A percentile compares a stretch with the other conserved stretches of the same genome.
Conservation (phyloP, 2,329 filamentous ascomycete species). For the Cladosporium cucumerinum region DNA sequence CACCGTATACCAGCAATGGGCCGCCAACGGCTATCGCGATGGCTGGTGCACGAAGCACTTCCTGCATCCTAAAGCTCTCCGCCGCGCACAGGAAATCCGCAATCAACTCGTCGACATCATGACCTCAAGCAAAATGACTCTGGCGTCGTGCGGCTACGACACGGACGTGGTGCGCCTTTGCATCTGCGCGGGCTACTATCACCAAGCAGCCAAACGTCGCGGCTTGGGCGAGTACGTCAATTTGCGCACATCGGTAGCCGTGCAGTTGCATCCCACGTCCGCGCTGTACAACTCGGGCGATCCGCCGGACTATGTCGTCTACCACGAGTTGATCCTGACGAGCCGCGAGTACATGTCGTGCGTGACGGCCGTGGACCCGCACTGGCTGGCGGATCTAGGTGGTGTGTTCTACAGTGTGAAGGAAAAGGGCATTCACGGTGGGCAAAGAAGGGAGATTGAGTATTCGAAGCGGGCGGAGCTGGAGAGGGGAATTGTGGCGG, state of each 20-base stretch:
- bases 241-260: constrained; percentile 85
- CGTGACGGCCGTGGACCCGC: constrained; percentile 91
- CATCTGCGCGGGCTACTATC: constrained; percentile 97
- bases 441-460: constrained; percentile 30
- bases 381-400: constrained; percentile 94
- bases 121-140: constrained; percentile 83
- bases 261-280: constrained; percentile 90
- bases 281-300: constrained; percentile 91
- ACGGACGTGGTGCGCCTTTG: constrained; percentile 95
- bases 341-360: constrained; percentile 98
- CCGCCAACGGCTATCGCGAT: constrained; percentile 82
- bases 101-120: constrained; percentile 94
- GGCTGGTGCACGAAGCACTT: constrained; percentile 93
- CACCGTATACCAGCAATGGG: constrained; percentile 95
- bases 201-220: constrained; percentile 93
- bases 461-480: constrained; percentile 32
- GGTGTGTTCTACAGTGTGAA: constrained; percentile 97
- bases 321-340: constrained; percentile 95
- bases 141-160: constrained; percentile 88
- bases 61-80: constrained; percentile 87
- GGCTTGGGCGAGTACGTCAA: constrained; percentile 98
- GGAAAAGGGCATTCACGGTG: constrained; percentile 72
- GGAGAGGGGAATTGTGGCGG: constrained; percentile 28
- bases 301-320: constrained; percentile 93
- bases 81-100: constrained; percentile 87